Percentiles rank a stretch among this genome's conserved stretches.
Evolutionary conservation across 768 basidiomycete genomes (phyloP).

Genomic region (Tephrocybe sp.): DNA sequence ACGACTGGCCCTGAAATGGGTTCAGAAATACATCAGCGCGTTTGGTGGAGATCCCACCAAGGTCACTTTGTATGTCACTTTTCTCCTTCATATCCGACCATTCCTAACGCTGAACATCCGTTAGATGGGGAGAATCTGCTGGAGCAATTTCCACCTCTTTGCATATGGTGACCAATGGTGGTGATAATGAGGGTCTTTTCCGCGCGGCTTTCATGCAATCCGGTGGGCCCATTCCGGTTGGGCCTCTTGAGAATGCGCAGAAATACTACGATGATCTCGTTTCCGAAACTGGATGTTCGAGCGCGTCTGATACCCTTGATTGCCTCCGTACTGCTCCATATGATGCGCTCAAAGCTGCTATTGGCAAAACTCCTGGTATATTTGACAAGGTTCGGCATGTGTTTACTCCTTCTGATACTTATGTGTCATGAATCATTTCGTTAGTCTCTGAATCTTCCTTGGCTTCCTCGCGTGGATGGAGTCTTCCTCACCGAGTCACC

Average conservation of each 20-base stretch:
- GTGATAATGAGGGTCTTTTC: constrained; percentile 46
- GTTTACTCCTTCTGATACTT: background rate
- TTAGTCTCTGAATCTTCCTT: constrained; percentile 42
- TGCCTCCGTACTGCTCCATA: constrained; percentile 44
- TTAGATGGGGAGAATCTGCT: constrained; percentile 55
- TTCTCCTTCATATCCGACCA: background rate
- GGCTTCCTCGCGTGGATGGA: constrained; percentile 53
- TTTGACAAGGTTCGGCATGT: constrained; percentile 40
- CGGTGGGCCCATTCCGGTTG: constrained; percentile 46
- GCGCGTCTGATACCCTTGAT: constrained; percentile 38
- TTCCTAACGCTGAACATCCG: background rate
- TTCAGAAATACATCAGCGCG: constrained; percentile 55
- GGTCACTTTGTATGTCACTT: constrained; percentile 43
- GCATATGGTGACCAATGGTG: constrained; percentile 49
- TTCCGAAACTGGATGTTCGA: constrained; percentile 37
- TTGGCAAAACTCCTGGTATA: constrained; percentile 41
- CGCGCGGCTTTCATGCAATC: constrained; percentile 53
- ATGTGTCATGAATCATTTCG: background rate
- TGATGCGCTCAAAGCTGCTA: constrained; percentile 37
- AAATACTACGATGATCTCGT: constrained; percentile 46
- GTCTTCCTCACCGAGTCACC: constrained; percentile 45
- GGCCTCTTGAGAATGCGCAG: constrained; percentile 45
- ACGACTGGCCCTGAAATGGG: constrained; percentile 57
- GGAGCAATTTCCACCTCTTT: constrained; percentile 54
- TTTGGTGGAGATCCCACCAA: constrained; percentile 62